Percentiles rank a stretch among this genome's conserved stretches.
Evolutionary conservation across 2,329 filamentous ascomycete genomes (phyloP).

Genomic region (Tolypocladium paradoxum): DNA sequence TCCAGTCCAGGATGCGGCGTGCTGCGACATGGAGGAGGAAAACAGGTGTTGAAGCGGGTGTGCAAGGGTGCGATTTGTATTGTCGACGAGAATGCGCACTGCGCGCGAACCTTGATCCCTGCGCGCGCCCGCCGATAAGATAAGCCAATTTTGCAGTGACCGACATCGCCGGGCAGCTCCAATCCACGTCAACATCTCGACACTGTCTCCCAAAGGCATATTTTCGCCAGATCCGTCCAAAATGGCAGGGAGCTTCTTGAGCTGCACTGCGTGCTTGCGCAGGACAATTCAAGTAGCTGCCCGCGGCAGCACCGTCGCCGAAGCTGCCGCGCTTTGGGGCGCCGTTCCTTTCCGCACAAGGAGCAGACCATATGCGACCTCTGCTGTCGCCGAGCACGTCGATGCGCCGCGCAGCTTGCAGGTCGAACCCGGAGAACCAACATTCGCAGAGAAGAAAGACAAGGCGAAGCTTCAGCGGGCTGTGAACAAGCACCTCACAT

Average conservation of each 20-base stretch:
- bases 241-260: conserved; percentile 17
- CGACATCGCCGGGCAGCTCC: too few species aligned
- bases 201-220: not conserved
- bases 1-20: not conserved
- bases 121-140: conserved; percentile 4
- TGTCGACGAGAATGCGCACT: too few species aligned
- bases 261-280: conserved; percentile 16
- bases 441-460: conserved; percentile 8
- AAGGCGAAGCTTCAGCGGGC: conserved; percentile 22
- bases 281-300: conserved; percentile 11
- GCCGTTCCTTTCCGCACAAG: conserved; percentile 5
- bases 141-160: conserved; percentile 2
- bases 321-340: conserved; percentile 2
- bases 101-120: not conserved
- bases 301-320: not conserved
- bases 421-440: conserved; percentile 5
- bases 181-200: not conserved
- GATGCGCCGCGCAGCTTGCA: conserved; percentile 14
- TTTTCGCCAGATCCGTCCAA: not conserved
- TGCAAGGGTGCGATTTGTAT: not conserved
- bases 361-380: conserved; percentile 7
- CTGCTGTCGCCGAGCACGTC: conserved; percentile 1
- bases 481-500: conserved; percentile 46
- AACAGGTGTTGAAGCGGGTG: not conserved
- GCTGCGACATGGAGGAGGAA: not conserved